A percentile compares a stretch with the other conserved stretches of the same genome.
Conservation (phyloP, 2,329 filamentous ascomycete genomes). For the Biscogniauxia sp. region DNA sequence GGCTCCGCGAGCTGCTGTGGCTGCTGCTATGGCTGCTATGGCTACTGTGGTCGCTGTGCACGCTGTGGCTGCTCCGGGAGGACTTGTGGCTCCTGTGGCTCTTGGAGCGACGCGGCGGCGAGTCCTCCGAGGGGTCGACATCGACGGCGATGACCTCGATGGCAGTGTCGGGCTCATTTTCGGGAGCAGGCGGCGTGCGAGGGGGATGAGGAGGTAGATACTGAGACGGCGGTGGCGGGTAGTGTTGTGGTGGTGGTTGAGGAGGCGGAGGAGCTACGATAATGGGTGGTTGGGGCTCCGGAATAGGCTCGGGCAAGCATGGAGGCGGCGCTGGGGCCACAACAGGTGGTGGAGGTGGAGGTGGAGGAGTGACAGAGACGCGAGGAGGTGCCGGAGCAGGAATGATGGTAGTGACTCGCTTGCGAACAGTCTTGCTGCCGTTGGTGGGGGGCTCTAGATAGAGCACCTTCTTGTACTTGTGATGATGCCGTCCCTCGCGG, state of each 20-base stretch:
- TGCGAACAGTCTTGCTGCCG: constrained; percentile 36
- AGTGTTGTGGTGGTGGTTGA: constrained; percentile 5
- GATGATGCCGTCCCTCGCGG: constrained; percentile 30
- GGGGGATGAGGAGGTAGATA: constrained; percentile 17
- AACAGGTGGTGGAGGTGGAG: constrained; percentile 21
- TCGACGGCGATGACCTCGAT: constrained; percentile 45
- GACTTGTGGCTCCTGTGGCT: constrained; percentile 25
- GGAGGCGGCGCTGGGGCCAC: constrained; percentile 13
- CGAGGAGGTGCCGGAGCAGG: constrained; percentile 27
- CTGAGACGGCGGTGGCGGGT: constrained; percentile 18
- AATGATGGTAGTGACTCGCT: constrained; percentile 38
- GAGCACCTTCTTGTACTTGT: constrained; percentile 39
- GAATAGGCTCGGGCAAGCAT: constrained; percentile 16
- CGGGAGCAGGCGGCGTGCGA: constrained; percentile 12
- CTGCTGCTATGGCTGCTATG: constrained; percentile 20
- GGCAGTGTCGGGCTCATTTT: constrained; percentile 23
- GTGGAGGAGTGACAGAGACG: too few relatives aligned
- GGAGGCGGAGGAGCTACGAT: constrained; percentile 27
- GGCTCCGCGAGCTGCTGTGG: constrained; percentile 26
- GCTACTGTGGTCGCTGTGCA: constrained; percentile 18
- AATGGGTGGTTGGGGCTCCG: constrained; percentile 23
- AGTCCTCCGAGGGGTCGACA: constrained; percentile 35
- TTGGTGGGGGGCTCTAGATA: constrained; percentile 40
- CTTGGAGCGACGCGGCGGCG: constrained; percentile 27
- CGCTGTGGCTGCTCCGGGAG: constrained; percentile 20